phyloP scores from a whole-genome alignment of 164 flowering plant species.

The Echeveria elegans region DNA sequence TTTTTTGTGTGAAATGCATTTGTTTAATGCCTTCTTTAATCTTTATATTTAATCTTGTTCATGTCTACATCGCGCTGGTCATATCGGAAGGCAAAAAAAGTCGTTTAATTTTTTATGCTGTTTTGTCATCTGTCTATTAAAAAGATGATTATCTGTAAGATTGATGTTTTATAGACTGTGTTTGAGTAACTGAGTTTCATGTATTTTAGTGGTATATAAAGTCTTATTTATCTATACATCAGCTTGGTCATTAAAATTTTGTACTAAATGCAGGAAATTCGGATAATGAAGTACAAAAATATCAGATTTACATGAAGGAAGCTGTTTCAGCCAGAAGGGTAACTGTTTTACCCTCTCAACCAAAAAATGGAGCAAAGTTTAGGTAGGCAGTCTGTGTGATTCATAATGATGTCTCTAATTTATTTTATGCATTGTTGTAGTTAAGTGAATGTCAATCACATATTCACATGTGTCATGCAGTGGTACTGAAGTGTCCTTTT shows the following conservation, averaged over 20 bases:
- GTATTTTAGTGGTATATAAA: not conserved
- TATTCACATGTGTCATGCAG: not conserved
- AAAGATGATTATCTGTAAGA: not conserved
- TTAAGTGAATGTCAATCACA: not conserved
- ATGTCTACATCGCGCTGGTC: not conserved
- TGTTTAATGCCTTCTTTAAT: not conserved
- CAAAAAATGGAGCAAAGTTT: slow-evolving; percentile 7
- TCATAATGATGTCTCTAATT: not conserved
- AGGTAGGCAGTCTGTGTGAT: not conserved
- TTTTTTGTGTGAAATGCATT: not conserved
- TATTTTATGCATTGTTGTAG: not conserved
- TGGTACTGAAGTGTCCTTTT: slow-evolving; percentile 5
- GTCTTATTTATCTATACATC: not conserved
- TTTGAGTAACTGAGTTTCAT: not conserved
- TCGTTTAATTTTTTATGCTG: not conserved
- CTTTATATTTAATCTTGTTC: not conserved
- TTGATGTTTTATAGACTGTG: not conserved
- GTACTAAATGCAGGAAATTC: not conserved
- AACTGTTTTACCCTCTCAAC: not conserved
- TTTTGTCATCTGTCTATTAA: not conserved
- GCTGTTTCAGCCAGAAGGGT: not conserved
- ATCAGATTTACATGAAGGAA: not conserved
- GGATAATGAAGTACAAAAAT: not conserved
- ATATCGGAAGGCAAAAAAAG: not conserved
- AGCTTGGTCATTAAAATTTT: not conserved